A percentile compares a stretch with the other conserved stretches of the same genome.
These are phyloP conservation scores for Condylostoma magnum DNA, from an alignment of 169 alveolate genomes.

Conservation along the genomic window DNA sequence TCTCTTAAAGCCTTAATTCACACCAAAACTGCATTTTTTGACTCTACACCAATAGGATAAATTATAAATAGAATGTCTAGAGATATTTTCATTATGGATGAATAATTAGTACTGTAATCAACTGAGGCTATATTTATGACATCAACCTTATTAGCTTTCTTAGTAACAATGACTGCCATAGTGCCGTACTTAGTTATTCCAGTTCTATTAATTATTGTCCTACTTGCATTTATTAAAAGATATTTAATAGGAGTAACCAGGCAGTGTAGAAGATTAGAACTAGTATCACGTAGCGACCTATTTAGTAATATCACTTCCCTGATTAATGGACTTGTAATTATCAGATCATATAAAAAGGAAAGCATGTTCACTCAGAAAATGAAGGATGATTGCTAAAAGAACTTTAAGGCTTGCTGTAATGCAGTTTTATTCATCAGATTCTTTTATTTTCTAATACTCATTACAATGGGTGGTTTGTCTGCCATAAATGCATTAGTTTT, in stretches of 20 bases:
- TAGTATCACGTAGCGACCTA: neutral
- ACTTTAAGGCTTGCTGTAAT: neutral
- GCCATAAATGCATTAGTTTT: neutral
- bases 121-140: neutral
- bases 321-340: constrained; percentile 3
- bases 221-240: neutral
- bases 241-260: neutral
- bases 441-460: neutral
- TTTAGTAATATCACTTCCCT: neutral
- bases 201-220: neutral
- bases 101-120: too few species aligned
- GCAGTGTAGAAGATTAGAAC: neutral
- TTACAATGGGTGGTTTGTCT: neutral
- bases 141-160: neutral
- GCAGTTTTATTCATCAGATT: neutral
- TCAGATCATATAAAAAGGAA: too few species aligned
- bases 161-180: neutral
- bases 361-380: too few species aligned
- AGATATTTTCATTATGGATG: constrained; percentile 1
- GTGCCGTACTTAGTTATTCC: neutral
- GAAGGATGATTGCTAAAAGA: too few species aligned
- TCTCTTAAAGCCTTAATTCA: constrained; percentile 1
- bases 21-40: neutral
- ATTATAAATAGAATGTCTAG: constrained; percentile 22
- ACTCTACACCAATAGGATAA: constrained; percentile 6